Base-by-base conservation (phyloP, 805 yeast species). In the Candida taoyuanica region DNA sequence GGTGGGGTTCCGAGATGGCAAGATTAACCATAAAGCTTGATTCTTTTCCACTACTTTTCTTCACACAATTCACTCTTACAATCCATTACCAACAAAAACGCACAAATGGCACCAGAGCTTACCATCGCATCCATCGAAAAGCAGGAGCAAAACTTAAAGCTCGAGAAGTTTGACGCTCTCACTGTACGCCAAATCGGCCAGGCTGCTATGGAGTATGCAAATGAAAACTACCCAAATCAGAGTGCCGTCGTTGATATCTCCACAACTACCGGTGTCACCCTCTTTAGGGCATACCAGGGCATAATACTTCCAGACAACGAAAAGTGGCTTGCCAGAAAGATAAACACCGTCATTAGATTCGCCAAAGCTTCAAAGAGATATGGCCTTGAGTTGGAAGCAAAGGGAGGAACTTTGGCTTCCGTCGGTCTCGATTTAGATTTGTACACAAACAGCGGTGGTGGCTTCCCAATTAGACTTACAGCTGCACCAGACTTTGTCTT, bases 361-460 rank as follows among this genome's bases (percentile, higher is more conserved):
- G 70, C 68, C 17, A 62, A 55, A 34, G 71, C 80, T 3, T 69
- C 75, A 39, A 72, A 65, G 52, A 64, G 53, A 40, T 61, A 73
- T 51, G 76, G 78, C 6, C 60, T 60, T 33, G 69, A 68, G 48
- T 57, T 70, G 40, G 60, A 61, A 17, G 37, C 35, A 1, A 66
- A 61, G 41, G 59, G 58, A 2, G 58, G 63, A 34, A 59, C 70
- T 7, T 38, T 67, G 3, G 71, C 67, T 29, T 66, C 63, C 4
- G 56, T 58, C 29, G 67, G 63, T 37, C 56, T 73, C 15, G 65
- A 68, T 20, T 58, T 68, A 8, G 48, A 47, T 15, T 74, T 70
- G 11, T 75, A 65, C 47, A 76, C 78, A 8, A 56, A 64, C 21
- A 78, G 73, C 46, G 83, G 83, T 17, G 83, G 83, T 37, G 68